Evolutionary conservation across 805 yeast species (phyloP).

Genomic region (Ogataea neopini): DNA sequence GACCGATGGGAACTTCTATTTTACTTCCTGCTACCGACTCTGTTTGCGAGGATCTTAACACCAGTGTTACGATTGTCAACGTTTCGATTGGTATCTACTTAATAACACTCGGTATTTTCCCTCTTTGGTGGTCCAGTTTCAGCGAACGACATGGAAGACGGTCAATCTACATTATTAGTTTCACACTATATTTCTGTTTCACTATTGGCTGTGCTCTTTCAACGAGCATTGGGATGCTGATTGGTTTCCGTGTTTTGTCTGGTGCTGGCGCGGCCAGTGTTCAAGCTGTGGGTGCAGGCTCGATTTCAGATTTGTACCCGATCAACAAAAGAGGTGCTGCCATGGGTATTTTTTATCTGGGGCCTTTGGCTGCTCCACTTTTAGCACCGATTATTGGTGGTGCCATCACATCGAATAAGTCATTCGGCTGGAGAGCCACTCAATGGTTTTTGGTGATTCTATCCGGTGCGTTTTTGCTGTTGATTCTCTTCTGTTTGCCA

Average conservation of each 20-base stretch:
- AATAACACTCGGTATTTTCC: conserved; percentile 72
- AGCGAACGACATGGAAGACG: conserved; percentile 78
- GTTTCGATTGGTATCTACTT: conserved; percentile 80
- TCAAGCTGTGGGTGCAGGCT: conserved; percentile 89
- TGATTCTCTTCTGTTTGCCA: conserved; percentile 63
- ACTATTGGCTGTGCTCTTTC: conserved; percentile 72
- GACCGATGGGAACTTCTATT: conserved; percentile 89
- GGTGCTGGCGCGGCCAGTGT: conserved; percentile 87
- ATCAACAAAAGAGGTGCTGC: conserved; percentile 74
- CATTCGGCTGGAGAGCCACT: conserved; percentile 87
- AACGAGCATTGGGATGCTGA: conserved; percentile 59
- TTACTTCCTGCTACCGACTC: conserved; percentile 75
- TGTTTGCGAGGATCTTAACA: conserved; percentile 53
- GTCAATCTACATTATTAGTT: conserved; percentile 69
- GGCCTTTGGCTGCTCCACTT: conserved; percentile 80
- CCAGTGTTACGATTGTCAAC: conserved; percentile 63
- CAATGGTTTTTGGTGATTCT: conserved; percentile 80
- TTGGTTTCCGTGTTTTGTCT: conserved; percentile 65
- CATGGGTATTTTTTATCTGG: conserved; percentile 78
- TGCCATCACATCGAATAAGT: conserved; percentile 51
- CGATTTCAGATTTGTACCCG: conserved; percentile 70
- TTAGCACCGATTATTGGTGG: conserved; percentile 83
- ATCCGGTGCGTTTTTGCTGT: conserved; percentile 52
- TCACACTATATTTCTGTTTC: conserved; percentile 61
- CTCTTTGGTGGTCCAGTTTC: conserved; percentile 86